Evolutionary conservation across 2,329 filamentous ascomycete species (phyloP), one percentile per base, ranked within the genome.

Genomic region (Drechslerella dactyloides): DNA sequence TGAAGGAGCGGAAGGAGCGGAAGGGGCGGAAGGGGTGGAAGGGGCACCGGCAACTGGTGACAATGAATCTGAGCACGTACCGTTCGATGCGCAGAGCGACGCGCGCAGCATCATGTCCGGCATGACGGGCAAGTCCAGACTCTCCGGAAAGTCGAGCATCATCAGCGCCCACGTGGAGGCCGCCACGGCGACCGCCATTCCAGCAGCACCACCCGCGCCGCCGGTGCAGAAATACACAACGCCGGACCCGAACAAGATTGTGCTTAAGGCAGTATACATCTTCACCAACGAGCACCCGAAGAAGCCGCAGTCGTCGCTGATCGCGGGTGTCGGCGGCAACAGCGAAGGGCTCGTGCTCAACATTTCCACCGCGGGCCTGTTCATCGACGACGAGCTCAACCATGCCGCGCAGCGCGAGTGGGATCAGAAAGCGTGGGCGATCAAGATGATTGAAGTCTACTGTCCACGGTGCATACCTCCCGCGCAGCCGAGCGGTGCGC

Each of bases 401-500:
- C 87, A 88, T 73, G 91, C 97, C 15, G 88, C 91, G n/a, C 92
- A 97, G 81, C 87, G 94, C 69, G 94, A 99, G 81, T 99, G 94
- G 94, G 94, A 99, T 79, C 87, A 97, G 78, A 97, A 97, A 80
- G 93, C 93, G 24, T 97, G 94, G 94, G 96, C 92, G 48, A 85
- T 99, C 81, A 97, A 96, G 81, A 83, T 89, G 75, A 87, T 96
- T 80, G 94, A 97, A 85, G 88, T 94, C 82, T 91, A 89, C 86
- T 92, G 89, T 79, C 86, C 87, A 78, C 84, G 85, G 77, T 85
- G 88, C 75, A 79, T 82, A 70, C 78, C 82, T 53, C 77, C 81
- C 73, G 27, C 68, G 2, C 78, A 79, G 74, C 78, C 79, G 75
- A 75, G 79, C 44, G 55, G 60, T 0, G 68, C 54, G 44, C 60